These are phyloP conservation scores for Cladosporium sphaerospermum DNA, from an alignment of 2,329 filamentous ascomycete species.

Conservation along the genomic window DNA sequence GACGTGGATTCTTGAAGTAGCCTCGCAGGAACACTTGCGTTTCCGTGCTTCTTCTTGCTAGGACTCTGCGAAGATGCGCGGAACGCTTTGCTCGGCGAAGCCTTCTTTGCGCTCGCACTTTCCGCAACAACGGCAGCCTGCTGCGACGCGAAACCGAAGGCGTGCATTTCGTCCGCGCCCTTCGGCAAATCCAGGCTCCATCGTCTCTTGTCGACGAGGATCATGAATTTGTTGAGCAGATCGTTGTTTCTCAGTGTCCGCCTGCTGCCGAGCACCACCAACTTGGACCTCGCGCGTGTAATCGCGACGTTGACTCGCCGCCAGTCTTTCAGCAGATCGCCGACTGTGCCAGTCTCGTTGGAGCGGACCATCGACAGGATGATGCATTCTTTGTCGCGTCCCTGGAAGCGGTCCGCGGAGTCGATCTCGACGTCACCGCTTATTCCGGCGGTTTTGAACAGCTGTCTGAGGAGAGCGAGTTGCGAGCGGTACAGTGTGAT, in stretches of 20 bases:
- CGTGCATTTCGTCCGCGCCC: slow-evolving; percentile 19
- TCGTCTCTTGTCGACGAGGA: slow-evolving; percentile 66
- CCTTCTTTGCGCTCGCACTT: slow-evolving; percentile 2
- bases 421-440: slow-evolving; percentile 75
- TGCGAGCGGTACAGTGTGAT: slow-evolving; percentile 97
- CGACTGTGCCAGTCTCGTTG: slow-evolving; percentile 77
- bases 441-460: slow-evolving; percentile 42
- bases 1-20: slow-evolving; percentile 1
- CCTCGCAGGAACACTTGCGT: neutral
- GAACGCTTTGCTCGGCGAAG: neutral
- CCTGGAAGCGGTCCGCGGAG: slow-evolving; percentile 94
- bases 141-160: slow-evolving; percentile 23
- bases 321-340: slow-evolving; percentile 87
- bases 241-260: slow-evolving; percentile 66
- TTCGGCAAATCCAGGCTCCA: slow-evolving; percentile 69
- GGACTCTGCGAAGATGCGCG: slow-evolving; percentile 2
- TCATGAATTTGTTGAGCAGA: slow-evolving; percentile 69
- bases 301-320: slow-evolving; percentile 92
- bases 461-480: slow-evolving; percentile 72
- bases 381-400: slow-evolving; percentile 88
- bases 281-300: slow-evolving; percentile 84
- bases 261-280: slow-evolving; percentile 79
- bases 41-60: neutral
- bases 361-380: slow-evolving; percentile 81
- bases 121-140: slow-evolving; percentile 10